These are phyloP conservation scores for Solanum hybrid DNA, from an alignment of 305 asterid genomes.

Conservation along the genomic window DNA sequence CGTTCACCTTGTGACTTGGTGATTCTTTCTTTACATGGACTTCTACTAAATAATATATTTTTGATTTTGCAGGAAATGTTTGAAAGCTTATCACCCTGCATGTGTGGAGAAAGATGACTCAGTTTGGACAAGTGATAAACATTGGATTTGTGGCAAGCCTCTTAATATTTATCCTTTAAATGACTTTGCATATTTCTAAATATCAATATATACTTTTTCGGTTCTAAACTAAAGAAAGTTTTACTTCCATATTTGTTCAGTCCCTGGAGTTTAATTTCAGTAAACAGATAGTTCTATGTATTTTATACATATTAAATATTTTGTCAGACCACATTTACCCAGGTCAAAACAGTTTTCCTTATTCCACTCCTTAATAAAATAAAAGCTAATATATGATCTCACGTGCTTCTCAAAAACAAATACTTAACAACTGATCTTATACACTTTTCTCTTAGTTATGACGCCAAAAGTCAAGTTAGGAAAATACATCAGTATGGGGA, in stretches of 20 bases:
- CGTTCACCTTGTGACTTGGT: neutral
- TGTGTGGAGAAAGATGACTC: constrained; percentile 48
- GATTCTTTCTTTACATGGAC: neutral
- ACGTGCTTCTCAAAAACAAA: neutral
- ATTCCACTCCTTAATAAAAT: neutral
- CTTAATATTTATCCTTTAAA: neutral
- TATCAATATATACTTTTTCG: neutral
- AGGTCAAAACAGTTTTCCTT: neutral
- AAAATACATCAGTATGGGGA: neutral
- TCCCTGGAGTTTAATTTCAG: neutral
- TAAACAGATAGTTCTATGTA: too few species aligned
- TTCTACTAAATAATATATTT: neutral
- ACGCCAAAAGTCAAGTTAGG: neutral
- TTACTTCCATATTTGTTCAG: neutral
- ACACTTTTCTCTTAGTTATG: neutral
- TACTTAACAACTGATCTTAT: neutral
- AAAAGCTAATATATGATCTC: neutral
- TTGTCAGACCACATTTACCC: neutral
- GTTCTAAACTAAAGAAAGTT: neutral
- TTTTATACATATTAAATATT: too few species aligned
- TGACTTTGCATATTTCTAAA: neutral
- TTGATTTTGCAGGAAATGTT: constrained; percentile 51
- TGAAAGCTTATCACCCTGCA: constrained; percentile 55
- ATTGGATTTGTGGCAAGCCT: constrained; percentile 63
- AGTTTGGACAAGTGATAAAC: constrained; percentile 21